These are phyloP conservation scores for Fusarium sp. DNA, from an alignment of 2,329 filamentous ascomycete genomes.

Conservation along the genomic window DNA sequence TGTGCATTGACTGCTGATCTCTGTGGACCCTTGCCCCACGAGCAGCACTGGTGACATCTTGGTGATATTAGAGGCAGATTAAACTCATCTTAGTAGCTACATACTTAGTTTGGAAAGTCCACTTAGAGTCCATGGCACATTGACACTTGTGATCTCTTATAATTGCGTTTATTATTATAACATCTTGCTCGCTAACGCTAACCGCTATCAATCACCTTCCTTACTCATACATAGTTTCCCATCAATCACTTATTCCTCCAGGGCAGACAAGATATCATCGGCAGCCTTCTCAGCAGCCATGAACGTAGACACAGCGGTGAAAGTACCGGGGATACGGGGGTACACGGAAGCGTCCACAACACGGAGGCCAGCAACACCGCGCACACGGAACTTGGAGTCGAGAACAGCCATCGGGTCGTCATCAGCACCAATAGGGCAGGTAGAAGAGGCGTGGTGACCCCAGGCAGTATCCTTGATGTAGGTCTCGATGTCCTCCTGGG, in stretches of 20 bases:
- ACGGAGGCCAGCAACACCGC: slow-evolving; percentile 58
- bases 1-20: background rate
- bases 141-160: background rate
- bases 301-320: slow-evolving; percentile 49
- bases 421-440: slow-evolving; percentile 50
- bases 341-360: slow-evolving; percentile 62
- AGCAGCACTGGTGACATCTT: background rate
- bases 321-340: slow-evolving; percentile 52
- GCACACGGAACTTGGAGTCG: slow-evolving; percentile 61
- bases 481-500: slow-evolving; percentile 30
- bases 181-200: background rate
- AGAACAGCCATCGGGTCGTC: slow-evolving; percentile 56
- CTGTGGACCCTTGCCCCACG: background rate
- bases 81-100: background rate
- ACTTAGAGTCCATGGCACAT: background rate
- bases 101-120: background rate
- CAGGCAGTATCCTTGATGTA: slow-evolving; percentile 50
- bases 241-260: slow-evolving; percentile 5
- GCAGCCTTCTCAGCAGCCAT: slow-evolving; percentile 52
- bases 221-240: background rate
- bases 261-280: slow-evolving; percentile 43
- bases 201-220: background rate
- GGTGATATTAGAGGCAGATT: background rate
- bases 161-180: background rate
- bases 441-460: slow-evolving; percentile 51